Evolutionary conservation across 176 grass and related monocot genomes (phyloP).

Genomic region (Secale cereale): DNA sequence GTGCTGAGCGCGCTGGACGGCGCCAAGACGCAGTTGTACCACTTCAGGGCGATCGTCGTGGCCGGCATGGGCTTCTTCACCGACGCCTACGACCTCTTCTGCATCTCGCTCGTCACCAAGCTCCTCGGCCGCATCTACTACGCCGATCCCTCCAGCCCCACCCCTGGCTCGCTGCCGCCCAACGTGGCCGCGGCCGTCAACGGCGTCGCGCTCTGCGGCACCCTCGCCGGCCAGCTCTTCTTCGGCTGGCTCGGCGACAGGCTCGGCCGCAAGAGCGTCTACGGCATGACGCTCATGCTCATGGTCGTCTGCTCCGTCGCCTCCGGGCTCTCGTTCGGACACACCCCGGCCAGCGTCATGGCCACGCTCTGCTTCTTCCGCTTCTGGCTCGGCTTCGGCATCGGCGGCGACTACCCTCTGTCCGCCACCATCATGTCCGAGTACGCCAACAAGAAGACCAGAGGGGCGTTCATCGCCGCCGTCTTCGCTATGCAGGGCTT

Average conservation of each 20-base stretch:
- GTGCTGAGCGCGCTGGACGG: slow-evolving; percentile 53
- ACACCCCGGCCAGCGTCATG: slow-evolving; percentile 44
- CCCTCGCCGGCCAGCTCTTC: slow-evolving; percentile 71
- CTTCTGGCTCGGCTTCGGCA: slow-evolving; percentile 95
- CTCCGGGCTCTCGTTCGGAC: slow-evolving; percentile 60
- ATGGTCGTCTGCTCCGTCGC: slow-evolving; percentile 79
- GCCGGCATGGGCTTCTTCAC: slow-evolving; percentile 97
- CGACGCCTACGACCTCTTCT: slow-evolving; percentile 85
- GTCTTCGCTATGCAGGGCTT: slow-evolving; percentile 90
- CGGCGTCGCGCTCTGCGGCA: slow-evolving; percentile 65
- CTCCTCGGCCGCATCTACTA: slow-evolving; percentile 83
- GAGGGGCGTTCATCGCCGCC: slow-evolving; percentile 74
- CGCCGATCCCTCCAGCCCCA: not conserved
- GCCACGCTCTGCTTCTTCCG: slow-evolving; percentile 89
- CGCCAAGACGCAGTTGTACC: slow-evolving; percentile 79
- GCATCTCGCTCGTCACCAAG: slow-evolving; percentile 77
- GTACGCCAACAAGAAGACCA: slow-evolving; percentile 78
- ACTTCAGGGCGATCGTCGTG: slow-evolving; percentile 70
- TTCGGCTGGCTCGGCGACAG: slow-evolving; percentile 94
- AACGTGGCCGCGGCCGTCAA: slow-evolving; percentile 49
- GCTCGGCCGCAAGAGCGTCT: slow-evolving; percentile 81
- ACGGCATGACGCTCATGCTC: slow-evolving; percentile 80
- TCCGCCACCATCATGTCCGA: slow-evolving; percentile 95
- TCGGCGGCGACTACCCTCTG: slow-evolving; percentile 85
- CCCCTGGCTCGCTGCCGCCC: not conserved